Evolutionary conservation across 2,329 filamentous ascomycete species (phyloP), one percentile per base, ranked within the genome.

Genomic region (Tympanopsis confertula): DNA sequence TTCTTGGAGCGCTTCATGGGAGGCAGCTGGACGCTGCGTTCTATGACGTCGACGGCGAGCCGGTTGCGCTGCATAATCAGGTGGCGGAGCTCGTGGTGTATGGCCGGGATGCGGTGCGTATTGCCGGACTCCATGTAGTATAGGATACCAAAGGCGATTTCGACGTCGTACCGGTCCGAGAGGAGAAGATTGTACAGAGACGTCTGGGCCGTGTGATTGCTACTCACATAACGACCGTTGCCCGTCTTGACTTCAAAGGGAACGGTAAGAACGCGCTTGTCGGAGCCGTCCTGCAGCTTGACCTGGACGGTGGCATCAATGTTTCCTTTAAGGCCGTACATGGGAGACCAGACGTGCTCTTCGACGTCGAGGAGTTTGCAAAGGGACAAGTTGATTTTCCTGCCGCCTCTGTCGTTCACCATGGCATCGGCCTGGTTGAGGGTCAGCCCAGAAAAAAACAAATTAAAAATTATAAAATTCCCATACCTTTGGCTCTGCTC

Each of bases 41-140:
- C 81, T 40, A 86, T 80, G 30, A 95, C 77, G 52, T 86, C 87
- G 47, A 82, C 82, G 3, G 89, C 87, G 14, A 98, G 66, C 46
- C 86, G 78, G 51, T 98, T 98, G 38, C 91, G 82, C 57, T 94
- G 83, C 66, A 96, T 88, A 41, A 98, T 83, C 87, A 98, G 94
- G 49, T 95, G 87, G 26, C 87, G 79, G 37, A 98, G 74, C 55
- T 98, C 91, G 47, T 86, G 81, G 26, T 86, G 76, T 41, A 96
- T 73, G 5, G 86, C 80, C 3, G 87, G 86, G 32, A 98, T 85
- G 17, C 87, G 79, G 47, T 86, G 78, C 12, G 82, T 94, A 46
- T 86, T 81, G 0, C 87, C 89, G 2, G 78, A 86, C 55, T 96
- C 91, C 65, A 94, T 82, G 53, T 98, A 98, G 57, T 95, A 98